Percentiles rank a stretch among this genome's conserved stretches.
These are phyloP conservation scores for Copromyces sp. DNA, from an alignment of 495 filamentous ascomycete species.

Conservation along the genomic window DNA sequence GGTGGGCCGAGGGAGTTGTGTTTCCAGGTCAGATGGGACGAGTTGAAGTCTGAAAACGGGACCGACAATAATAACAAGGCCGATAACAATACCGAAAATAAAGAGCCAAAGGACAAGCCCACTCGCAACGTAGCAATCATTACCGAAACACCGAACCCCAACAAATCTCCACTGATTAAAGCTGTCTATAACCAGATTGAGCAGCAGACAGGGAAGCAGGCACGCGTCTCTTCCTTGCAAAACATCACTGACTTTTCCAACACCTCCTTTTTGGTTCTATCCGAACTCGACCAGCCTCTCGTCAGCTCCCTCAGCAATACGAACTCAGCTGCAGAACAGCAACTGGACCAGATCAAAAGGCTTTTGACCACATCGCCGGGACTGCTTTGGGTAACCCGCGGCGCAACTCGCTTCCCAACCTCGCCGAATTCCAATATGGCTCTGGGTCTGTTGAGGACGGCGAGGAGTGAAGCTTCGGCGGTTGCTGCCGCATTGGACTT, in stretches of 20 bases:
- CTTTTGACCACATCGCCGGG: conserved; percentile 28
- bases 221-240: conserved; percentile 18
- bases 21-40: conserved; percentile 38
- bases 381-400: conserved; percentile 32
- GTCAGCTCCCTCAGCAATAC: conserved; percentile 13
- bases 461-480: conserved; percentile 25
- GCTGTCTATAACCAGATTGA: conserved; percentile 24
- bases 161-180: conserved; percentile 26
- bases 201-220: conserved; percentile 17
- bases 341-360: conserved; percentile 27
- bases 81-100: conserved; percentile 7
- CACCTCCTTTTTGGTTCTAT: conserved; percentile 22
- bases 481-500: conserved; percentile 27
- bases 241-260: conserved; percentile 14
- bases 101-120: conserved; percentile 1
- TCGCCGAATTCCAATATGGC: conserved; percentile 28
- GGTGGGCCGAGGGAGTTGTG: conserved; percentile 22
- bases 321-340: background rate
- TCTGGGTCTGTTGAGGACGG: conserved; percentile 28
- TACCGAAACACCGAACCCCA: conserved; percentile 22
- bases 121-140: conserved; percentile 25
- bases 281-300: conserved; percentile 19
- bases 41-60: background rate
- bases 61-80: background rate
- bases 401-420: conserved; percentile 26